Conservation (phyloP, 176 grass and related monocot genomes). For the Oryza officinalis region DNA sequence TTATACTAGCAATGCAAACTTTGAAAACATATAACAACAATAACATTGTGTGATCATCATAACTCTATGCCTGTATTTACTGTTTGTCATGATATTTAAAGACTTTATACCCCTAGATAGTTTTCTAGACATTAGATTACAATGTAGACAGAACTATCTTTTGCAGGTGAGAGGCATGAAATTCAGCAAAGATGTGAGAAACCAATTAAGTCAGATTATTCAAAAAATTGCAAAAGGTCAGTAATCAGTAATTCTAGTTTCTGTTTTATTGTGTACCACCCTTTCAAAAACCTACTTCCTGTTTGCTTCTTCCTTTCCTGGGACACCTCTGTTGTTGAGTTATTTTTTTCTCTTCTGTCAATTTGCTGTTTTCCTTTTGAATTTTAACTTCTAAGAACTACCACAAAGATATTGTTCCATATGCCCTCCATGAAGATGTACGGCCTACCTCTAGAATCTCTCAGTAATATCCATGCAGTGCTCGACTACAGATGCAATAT, state of each 20-base stretch:
- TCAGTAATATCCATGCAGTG: neutral
- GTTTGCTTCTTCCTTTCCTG: neutral
- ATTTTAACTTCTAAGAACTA: constrained; percentile 16
- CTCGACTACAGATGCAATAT: too few species aligned
- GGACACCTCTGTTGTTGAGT: neutral
- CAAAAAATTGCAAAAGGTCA: constrained; percentile 85
- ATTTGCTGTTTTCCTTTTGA: neutral
- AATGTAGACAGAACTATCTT: constrained; percentile 1
- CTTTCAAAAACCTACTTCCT: neutral
- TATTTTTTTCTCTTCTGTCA: neutral
- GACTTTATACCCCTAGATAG: neutral
- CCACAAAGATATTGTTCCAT: neutral
- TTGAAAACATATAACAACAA: neutral
- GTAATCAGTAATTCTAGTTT: constrained; percentile 37
- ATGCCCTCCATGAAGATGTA: neutral
- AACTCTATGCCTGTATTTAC: neutral
- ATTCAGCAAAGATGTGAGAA: constrained; percentile 96
- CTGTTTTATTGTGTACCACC: neutral
- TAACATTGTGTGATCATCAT: neutral
- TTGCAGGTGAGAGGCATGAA: constrained; percentile 83
- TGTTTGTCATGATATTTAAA: neutral
- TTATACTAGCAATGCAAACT: neutral
- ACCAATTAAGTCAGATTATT: constrained; percentile 88
- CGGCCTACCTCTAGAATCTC: too few species aligned
- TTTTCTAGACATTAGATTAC: neutral